Conservation (phyloP, 2,329 filamentous ascomycete genomes). For the Lachnellula subtilissima region DNA sequence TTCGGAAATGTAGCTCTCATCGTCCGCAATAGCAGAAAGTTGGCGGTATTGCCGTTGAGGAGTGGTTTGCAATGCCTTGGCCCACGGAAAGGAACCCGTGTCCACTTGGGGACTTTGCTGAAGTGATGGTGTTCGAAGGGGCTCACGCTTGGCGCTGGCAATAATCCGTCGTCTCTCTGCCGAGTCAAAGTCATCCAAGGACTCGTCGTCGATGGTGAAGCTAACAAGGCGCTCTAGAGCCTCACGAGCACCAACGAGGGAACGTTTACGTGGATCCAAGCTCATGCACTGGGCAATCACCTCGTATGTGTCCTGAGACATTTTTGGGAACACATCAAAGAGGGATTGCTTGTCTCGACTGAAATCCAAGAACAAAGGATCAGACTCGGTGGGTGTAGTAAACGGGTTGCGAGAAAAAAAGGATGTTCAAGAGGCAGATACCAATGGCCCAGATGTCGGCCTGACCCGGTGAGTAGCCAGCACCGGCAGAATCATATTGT, state of each 20-base stretch:
- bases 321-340: conserved; percentile 96
- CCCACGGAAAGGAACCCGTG: conserved; percentile 87
- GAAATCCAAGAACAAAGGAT: conserved; percentile 90
- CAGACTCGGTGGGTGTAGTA: conserved; percentile 81
- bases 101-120: conserved; percentile 74
- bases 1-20: conserved; percentile 68
- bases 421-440: conserved; percentile 90
- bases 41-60: conserved; percentile 70
- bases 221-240: conserved; percentile 75
- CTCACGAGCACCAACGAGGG: conserved; percentile 70
- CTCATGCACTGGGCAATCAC: conserved; percentile 88
- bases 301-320: conserved; percentile 97
- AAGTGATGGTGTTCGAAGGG: conserved; percentile 90
- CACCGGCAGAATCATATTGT: conserved; percentile 84
- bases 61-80: conserved; percentile 77
- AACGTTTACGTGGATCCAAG: conserved; percentile 84
- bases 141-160: conserved; percentile 86
- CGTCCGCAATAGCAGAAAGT: conserved; percentile 78
- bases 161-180: conserved; percentile 66
- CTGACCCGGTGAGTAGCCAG: conserved; percentile 86
- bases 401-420: conserved; percentile 98
- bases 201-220: conserved; percentile 92
- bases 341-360: conserved; percentile 89
- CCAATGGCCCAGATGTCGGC: conserved; percentile 97
- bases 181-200: conserved; percentile 87